These are phyloP conservation scores for Colletotrichum sidae DNA, from an alignment of 2,329 filamentous ascomycete genomes.

Conservation along the genomic window DNA sequence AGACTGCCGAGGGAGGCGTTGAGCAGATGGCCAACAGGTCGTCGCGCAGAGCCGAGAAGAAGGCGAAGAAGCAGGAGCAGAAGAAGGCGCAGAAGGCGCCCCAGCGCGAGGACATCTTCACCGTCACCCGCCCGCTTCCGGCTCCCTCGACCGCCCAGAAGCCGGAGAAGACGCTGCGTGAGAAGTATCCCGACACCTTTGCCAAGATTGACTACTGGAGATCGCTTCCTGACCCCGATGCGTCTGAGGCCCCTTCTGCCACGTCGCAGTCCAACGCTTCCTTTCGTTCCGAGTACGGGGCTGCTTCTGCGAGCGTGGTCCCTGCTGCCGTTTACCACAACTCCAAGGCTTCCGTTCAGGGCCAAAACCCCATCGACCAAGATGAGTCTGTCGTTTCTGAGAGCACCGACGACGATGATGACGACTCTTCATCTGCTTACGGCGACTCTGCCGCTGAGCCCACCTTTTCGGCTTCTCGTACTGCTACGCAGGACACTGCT, in stretches of 20 bases:
- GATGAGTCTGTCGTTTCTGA: not conserved
- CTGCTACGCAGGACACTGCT: not conserved
- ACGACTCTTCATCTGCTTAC: not conserved
- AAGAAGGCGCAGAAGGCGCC: constrained; percentile 22
- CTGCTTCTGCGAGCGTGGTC: too few species aligned
- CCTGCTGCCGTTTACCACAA: not conserved
- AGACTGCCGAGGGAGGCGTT: constrained; percentile 3
- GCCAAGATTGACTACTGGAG: constrained; percentile 26
- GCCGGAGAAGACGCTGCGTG: constrained; percentile 1
- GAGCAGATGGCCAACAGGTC: constrained; percentile 7
- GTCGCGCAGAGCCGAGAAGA: constrained; percentile 25
- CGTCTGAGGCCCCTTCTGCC: not conserved
- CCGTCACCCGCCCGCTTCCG: not conserved
- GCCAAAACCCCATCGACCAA: not conserved
- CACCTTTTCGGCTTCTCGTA: not conserved
- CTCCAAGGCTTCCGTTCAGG: not conserved
- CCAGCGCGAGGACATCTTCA: constrained; percentile 4
- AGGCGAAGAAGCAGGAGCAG: constrained; percentile 29
- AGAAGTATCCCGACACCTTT: constrained; percentile 25
- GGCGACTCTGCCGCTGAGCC: not conserved
- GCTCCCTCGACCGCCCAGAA: not conserved
- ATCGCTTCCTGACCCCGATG: constrained; percentile 10
- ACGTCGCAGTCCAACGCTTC: not conserved
- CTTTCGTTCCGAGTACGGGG: too few species aligned
- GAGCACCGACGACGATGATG: constrained; percentile 3